phyloP scores from a whole-genome alignment of 2,329 filamentous ascomycete species.

The Phoma herbarum region DNA sequence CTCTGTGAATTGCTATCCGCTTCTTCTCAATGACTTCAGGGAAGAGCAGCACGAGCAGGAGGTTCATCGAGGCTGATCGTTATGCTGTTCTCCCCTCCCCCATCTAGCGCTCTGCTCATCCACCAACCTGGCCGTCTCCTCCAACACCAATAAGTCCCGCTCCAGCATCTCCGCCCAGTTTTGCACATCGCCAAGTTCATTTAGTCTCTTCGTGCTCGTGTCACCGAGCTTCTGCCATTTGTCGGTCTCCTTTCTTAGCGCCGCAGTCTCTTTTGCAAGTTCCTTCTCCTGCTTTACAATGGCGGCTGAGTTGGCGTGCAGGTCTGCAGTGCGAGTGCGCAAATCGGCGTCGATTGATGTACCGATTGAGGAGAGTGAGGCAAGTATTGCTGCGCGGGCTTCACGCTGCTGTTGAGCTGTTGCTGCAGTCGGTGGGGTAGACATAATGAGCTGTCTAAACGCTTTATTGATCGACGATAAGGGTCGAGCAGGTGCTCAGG shows the following conservation, averaged over 20 bases:
- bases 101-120: slow-evolving; percentile 35
- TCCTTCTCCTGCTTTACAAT: slow-evolving; percentile 74
- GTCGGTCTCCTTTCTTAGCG: slow-evolving; percentile 69
- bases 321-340: slow-evolving; percentile 70
- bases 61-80: background rate
- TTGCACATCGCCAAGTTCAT: slow-evolving; percentile 83
- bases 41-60: background rate
- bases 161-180: slow-evolving; percentile 87
- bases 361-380: slow-evolving; percentile 64
- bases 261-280: slow-evolving; percentile 67
- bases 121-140: slow-evolving; percentile 52
- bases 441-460: slow-evolving; percentile 28
- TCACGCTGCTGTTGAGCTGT: slow-evolving; percentile 53
- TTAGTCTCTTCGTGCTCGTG: slow-evolving; percentile 70
- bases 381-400: slow-evolving; percentile 61
- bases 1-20: background rate
- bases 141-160: slow-evolving; percentile 52
- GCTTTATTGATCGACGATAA: background rate
- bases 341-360: slow-evolving; percentile 75
- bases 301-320: slow-evolving; percentile 73
- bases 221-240: slow-evolving; percentile 71
- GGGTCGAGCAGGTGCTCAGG: background rate
- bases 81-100: background rate
- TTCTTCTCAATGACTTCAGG: background rate
- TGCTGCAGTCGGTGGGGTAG: slow-evolving; percentile 39